Evolutionary conservation across 768 basidiomycete species (phyloP).

Genomic region (Antrodiella citrinella): DNA sequence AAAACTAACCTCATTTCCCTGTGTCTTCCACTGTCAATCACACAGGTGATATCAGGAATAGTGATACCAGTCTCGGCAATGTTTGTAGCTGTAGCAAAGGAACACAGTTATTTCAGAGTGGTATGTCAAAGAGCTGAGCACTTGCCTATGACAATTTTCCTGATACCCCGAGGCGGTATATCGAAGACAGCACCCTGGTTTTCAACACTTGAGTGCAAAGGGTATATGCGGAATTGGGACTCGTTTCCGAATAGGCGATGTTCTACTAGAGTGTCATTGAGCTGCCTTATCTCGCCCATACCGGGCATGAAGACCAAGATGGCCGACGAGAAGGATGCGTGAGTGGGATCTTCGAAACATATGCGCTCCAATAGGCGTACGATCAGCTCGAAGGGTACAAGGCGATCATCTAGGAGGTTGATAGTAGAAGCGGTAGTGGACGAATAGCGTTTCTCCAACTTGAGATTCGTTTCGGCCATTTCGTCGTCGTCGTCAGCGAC

Average conservation of each 20-base stretch:
- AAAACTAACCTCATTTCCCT: conserved; percentile 75
- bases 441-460: conserved; percentile 77
- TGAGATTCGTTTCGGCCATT: conserved; percentile 34
- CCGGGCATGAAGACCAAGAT: conserved; percentile 93
- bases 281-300: conserved; percentile 82
- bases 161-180: conserved; percentile 64
- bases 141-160: conserved; percentile 92
- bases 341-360: conserved; percentile 57
- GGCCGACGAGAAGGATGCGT: conserved; percentile 61
- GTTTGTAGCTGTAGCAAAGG: conserved; percentile 82
- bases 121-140: neutral
- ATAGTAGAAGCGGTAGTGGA: conserved; percentile 65
- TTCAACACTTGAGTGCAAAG: conserved; percentile 89
- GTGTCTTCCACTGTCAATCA: conserved; percentile 91
- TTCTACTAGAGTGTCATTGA: conserved; percentile 74
- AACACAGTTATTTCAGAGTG: neutral
- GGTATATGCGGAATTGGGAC: conserved; percentile 65
- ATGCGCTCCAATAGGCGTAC: conserved; percentile 73
- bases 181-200: conserved; percentile 90
- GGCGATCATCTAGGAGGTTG: conserved; percentile 78
- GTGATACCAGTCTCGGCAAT: conserved; percentile 98
- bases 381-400: conserved; percentile 90
- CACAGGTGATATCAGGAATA: conserved; percentile 95
- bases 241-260: conserved; percentile 64
- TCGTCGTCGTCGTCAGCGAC: conserved; percentile 54